Conservation (phyloP, 2,329 filamentous ascomycete species). For the Hirsutella rhossiliensis region DNA sequence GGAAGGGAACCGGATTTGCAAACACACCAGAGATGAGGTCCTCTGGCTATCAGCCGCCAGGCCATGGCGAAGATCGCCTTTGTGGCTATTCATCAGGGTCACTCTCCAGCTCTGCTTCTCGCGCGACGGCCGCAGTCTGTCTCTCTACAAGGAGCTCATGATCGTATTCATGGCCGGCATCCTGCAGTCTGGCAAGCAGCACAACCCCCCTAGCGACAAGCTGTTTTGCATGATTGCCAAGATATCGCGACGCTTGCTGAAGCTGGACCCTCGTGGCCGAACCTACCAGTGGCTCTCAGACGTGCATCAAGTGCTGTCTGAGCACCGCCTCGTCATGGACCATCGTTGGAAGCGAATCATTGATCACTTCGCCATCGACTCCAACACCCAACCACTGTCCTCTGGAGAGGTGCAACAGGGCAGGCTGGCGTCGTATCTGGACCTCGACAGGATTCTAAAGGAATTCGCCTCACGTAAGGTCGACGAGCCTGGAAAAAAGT, state of each 20-base stretch:
- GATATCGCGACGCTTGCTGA: neutral
- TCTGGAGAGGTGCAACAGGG: neutral
- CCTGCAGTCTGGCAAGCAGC: neutral
- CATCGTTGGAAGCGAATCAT: neutral
- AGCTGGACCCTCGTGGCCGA: neutral
- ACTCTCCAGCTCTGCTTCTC: neutral
- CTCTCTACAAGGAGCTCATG: neutral
- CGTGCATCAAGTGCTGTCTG: neutral
- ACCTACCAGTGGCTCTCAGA: neutral
- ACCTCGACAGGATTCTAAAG: neutral
- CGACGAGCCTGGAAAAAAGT: too few species aligned
- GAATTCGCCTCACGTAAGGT: too few species aligned
- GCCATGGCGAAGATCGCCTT: neutral
- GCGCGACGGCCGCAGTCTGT: neutral
- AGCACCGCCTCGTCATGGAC: neutral
- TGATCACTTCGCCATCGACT: neutral
- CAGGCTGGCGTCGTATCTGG: neutral
- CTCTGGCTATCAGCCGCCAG: neutral
- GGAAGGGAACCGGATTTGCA: neutral
- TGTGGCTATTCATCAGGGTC: neutral
- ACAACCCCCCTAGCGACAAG: neutral
- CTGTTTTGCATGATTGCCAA: neutral
- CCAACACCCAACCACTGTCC: neutral
- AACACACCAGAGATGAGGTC: neutral
- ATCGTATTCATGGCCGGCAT: neutral